Evolutionary conservation across 208 protist species (phyloP).

Genomic region (Crithidia brevicula): DNA sequence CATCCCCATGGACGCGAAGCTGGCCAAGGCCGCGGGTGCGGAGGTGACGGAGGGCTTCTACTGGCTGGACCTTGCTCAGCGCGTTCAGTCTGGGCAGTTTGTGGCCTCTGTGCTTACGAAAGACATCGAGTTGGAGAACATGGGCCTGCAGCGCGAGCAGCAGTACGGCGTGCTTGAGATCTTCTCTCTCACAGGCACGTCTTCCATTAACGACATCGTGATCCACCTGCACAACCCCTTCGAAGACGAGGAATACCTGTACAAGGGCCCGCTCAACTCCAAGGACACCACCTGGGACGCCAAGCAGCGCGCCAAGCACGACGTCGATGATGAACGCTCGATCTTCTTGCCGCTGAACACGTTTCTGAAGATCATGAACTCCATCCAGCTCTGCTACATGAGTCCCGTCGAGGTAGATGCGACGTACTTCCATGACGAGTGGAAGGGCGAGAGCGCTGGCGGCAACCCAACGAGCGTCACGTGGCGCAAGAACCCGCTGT

Average conservation of each 20-base stretch:
- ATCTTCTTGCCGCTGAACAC: slow-evolving; percentile 63
- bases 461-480: slow-evolving; percentile 73
- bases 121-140: slow-evolving; percentile 28
- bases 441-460: slow-evolving; percentile 52
- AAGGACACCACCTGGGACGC: slow-evolving; percentile 57
- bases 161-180: slow-evolving; percentile 71
- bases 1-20: slow-evolving; percentile 61
- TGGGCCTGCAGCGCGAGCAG: slow-evolving; percentile 71
- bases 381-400: slow-evolving; percentile 70
- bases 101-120: slow-evolving; percentile 55
- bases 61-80: slow-evolving; percentile 49
- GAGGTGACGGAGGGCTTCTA: slow-evolving; percentile 46
- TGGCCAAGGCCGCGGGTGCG: slow-evolving; percentile 59
- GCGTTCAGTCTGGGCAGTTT: slow-evolving; percentile 51
- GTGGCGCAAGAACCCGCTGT: slow-evolving; percentile 82
- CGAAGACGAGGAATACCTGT: slow-evolving; percentile 53
- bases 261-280: slow-evolving; percentile 59
- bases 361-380: slow-evolving; percentile 53
- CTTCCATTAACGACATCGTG: slow-evolving; percentile 51
- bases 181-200: slow-evolving; percentile 56
- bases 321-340: slow-evolving; percentile 45
- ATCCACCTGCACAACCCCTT: slow-evolving; percentile 75
- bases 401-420: slow-evolving; percentile 36
- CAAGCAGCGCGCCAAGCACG: slow-evolving; percentile 43
- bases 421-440: slow-evolving; percentile 45